These are phyloP conservation scores for Volvox reticuliferus DNA, from an alignment of 139 green algal genomes.

Conservation along the genomic window DNA sequence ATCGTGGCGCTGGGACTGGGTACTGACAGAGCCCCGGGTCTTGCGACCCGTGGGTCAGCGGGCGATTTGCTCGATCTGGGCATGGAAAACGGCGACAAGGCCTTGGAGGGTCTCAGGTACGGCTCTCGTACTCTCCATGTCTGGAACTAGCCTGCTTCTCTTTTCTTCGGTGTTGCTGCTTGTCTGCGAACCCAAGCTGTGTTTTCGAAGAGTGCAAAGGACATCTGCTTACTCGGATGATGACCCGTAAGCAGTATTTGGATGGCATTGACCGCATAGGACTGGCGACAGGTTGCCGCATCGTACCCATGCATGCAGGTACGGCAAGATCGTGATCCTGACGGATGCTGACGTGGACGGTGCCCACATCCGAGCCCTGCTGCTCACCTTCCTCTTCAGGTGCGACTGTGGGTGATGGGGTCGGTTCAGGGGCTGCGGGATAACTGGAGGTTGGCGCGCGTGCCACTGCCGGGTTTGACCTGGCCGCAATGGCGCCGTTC, in stretches of 20 bases:
- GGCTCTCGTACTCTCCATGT: background rate
- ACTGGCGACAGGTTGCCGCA: background rate
- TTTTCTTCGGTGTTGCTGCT: no score
- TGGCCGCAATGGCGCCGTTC: no score
- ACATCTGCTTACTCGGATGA: no score
- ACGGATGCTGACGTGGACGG: conserved; percentile 99
- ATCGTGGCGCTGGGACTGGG: conserved; percentile 95
- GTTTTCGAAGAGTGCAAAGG: no score
- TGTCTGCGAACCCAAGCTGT: no score
- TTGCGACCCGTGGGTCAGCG: background rate
- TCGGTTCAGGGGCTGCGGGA: no score
- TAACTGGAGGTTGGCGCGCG: no score
- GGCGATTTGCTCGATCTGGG: conserved; percentile 61
- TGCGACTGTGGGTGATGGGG: background rate
- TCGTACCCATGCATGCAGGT: conserved; percentile 53
- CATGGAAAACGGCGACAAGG: background rate
- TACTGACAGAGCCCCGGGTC: background rate
- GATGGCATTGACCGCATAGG: no score
- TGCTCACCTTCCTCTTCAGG: conserved; percentile 98
- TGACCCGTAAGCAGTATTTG: no score
- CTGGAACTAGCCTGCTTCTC: no score
- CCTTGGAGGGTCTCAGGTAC: conserved; percentile 18
- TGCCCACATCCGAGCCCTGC: conserved; percentile 97
- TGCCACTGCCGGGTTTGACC: no score
- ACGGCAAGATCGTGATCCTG: conserved; percentile 94